phyloP scores from a whole-genome alignment of 805 yeast species.

The Schwanniomyces sp. region DNA sequence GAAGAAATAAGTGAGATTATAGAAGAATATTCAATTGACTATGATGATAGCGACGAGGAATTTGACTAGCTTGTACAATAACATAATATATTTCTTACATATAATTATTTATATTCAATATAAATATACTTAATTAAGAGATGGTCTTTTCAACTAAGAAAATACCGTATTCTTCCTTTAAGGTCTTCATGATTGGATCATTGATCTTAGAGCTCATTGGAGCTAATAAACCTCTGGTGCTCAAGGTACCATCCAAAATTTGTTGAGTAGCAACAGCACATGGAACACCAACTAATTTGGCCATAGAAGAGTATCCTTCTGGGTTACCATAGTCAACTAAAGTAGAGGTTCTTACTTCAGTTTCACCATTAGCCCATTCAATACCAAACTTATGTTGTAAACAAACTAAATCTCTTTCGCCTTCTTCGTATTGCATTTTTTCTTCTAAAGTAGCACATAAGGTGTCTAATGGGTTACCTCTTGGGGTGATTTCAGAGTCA shows the following conservation, averaged over 20 bases:
- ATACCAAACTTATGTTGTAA: conserved; percentile 98
- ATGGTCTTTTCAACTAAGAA: conserved; percentile 85
- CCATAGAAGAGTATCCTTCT: conserved; percentile 94
- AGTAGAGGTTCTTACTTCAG: conserved; percentile 93
- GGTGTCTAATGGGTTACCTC: conserved; percentile 94
- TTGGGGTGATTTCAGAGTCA: conserved; percentile 72
- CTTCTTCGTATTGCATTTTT: conserved; percentile 92
- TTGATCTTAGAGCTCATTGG: conserved; percentile 91
- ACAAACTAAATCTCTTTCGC: conserved; percentile 92
- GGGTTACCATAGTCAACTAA: conserved; percentile 91
- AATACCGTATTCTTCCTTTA: conserved; percentile 88
- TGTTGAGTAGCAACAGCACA: conserved; percentile 93
- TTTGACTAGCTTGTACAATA: conserved; percentile 5
- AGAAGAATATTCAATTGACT: conserved; percentile 32
- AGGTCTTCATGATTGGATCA: conserved; percentile 85
- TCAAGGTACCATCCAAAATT: conserved; percentile 76
- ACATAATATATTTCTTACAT: background rate
- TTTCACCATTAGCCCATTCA: conserved; percentile 90
- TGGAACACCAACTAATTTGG: conserved; percentile 96
- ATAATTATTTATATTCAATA: background rate
- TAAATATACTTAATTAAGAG: conserved; percentile 11
- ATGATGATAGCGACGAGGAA: conserved; percentile 29
- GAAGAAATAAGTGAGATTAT: conserved; percentile 33
- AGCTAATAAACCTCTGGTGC: conserved; percentile 80
- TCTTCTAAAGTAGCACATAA: conserved; percentile 94